Conservation (phyloP, 1,139 yeast species). For the Geotrichum phurueaensis region DNA sequence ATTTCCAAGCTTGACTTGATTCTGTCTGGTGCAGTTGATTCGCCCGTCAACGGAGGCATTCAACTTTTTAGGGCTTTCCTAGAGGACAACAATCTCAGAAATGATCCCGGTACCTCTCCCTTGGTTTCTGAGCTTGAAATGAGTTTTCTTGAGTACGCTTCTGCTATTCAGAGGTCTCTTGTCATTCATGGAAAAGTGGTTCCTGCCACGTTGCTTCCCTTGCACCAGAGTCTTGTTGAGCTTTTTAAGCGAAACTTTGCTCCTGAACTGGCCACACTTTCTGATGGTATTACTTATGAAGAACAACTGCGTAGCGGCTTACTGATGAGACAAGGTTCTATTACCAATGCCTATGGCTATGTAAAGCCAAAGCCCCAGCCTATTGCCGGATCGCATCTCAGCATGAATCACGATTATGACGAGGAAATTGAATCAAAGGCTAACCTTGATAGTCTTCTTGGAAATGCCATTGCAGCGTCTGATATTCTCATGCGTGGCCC, state of each 20-base stretch:
- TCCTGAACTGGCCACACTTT: slow-evolving; percentile 49
- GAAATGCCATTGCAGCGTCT: slow-evolving; percentile 18
- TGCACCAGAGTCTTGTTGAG: slow-evolving; percentile 61
- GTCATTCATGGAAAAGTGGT: slow-evolving; percentile 62
- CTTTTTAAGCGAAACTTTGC: slow-evolving; percentile 63
- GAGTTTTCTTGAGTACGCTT: slow-evolving; percentile 66
- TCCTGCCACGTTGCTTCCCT: slow-evolving; percentile 49
- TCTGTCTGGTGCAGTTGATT: slow-evolving; percentile 80
- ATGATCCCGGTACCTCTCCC: slow-evolving; percentile 35
- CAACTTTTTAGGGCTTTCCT: slow-evolving; percentile 74
- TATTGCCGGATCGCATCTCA: background rate
- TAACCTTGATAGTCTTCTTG: slow-evolving; percentile 15
- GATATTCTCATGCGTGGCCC: slow-evolving; percentile 14
- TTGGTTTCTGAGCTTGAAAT: slow-evolving; percentile 48
- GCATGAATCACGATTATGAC: slow-evolving; percentile 3
- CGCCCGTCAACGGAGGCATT: slow-evolving; percentile 91
- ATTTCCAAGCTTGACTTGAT: slow-evolving; percentile 60
- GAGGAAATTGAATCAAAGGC: slow-evolving; percentile 7
- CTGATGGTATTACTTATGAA: slow-evolving; percentile 28
- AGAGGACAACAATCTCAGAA: slow-evolving; percentile 36
- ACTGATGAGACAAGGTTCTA: background rate
- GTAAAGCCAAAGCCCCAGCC: background rate
- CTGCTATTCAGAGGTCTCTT: slow-evolving; percentile 59
- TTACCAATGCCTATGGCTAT: background rate
- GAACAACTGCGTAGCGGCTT: slow-evolving; percentile 9